Evolutionary conservation across 495 filamentous ascomycete genomes (phyloP), one percentile per base, ranked within the genome.

Genomic region (Astrothelium subdiscretum): DNA sequence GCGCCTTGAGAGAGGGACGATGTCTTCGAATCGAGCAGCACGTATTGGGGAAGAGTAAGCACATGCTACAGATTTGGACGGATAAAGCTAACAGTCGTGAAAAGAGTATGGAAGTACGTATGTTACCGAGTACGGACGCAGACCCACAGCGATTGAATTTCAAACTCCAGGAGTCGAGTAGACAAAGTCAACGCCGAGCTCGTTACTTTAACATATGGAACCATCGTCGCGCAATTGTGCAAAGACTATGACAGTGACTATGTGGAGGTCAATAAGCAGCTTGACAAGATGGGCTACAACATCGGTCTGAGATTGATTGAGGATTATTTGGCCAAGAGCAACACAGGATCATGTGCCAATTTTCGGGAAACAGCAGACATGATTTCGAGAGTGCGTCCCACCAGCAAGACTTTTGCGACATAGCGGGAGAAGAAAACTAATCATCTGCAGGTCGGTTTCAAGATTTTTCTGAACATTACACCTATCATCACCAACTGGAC

Each of bases 201-300:
- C 66, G 94, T 98, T 24, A 96, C 92, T 62, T 81, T 98, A 69
- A 98, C 94, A 43, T 98, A 98, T 71, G 94, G 94, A 64, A 97
- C 95, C 15, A 96, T 98, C 67, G 94, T 98, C 60, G 87, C 90
- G 42, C 94, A 97, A 74, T 81, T 98, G 59, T 96, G 91, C 77
- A 91, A 92, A 72, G 94, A 98, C 78, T 95, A 87, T 70, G 90
- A 96, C 65, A 85, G 84, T 64, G 87, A 97, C 74, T 98, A 98
- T 69, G 80, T 83, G 58, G 89, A 97, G 72, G 92, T 91, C 72
- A 98, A 98, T 77, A 90, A 90, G 76, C 94, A 98, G 72, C 79
- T 98, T 52, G 94, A 98, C 71, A 95, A 91, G 76, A 98, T 98
- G 94, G 94, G 94, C 40, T 96, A 97, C 79, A 97, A 96, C 67